phyloP scores from a whole-genome alignment of 2,329 filamentous ascomycete genomes.

The Aspergillus cejpii region DNA sequence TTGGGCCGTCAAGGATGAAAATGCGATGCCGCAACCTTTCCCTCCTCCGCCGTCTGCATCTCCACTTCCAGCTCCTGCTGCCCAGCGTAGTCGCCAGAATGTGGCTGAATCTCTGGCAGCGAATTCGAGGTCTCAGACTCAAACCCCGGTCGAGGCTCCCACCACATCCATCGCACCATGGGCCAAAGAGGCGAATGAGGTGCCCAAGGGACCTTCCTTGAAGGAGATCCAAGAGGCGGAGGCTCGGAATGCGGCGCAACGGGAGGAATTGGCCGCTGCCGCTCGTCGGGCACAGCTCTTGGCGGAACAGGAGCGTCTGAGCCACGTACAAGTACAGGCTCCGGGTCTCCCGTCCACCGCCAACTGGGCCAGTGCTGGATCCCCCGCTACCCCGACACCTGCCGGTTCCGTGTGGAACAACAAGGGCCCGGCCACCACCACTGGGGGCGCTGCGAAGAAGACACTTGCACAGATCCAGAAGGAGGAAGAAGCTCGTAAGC shows the following conservation, averaged over 20 bases:
- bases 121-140: slow-evolving; percentile 65
- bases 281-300: slow-evolving; percentile 61
- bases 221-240: slow-evolving; percentile 97
- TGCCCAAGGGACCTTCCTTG: slow-evolving; percentile 78
- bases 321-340: slow-evolving; percentile 58
- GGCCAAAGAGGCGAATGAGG: slow-evolving; percentile 73
- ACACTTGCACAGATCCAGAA: slow-evolving; percentile 93
- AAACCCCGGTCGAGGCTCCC: slow-evolving; percentile 62
- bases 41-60: slow-evolving; percentile 69
- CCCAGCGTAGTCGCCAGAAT: slow-evolving; percentile 75
- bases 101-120: slow-evolving; percentile 66
- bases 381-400: slow-evolving; percentile 57
- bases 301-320: slow-evolving; percentile 70
- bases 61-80: slow-evolving; percentile 79
- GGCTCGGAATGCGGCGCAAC: slow-evolving; percentile 83
- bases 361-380: slow-evolving; percentile 74
- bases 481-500: slow-evolving; percentile 87
- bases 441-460: slow-evolving; percentile 60
- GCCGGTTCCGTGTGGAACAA: slow-evolving; percentile 49
- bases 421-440: slow-evolving; percentile 36
- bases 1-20: slow-evolving; percentile 55
- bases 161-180: slow-evolving; percentile 82
- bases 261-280: slow-evolving; percentile 71
- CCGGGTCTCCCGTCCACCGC: slow-evolving; percentile 79
- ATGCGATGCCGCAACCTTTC: slow-evolving; percentile 61